Evolutionary conservation across 2,329 filamentous ascomycete species (phyloP).

Genomic region (Scedosporium aurantiacum): DNA sequence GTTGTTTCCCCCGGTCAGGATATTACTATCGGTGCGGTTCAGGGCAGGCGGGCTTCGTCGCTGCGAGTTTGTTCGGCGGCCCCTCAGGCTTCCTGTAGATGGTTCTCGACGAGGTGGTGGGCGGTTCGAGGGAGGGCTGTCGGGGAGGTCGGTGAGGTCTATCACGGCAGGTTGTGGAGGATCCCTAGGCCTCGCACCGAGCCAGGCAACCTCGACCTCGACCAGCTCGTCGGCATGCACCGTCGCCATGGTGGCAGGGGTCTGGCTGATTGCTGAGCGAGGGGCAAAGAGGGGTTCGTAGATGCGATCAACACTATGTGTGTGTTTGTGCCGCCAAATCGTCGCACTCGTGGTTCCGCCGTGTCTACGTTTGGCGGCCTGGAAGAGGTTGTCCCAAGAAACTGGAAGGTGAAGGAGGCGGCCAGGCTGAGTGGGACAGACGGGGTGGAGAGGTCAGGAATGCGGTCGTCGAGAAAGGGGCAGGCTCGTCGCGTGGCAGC

Average conservation of each 20-base stretch:
- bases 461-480: not conserved
- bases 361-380: not conserved
- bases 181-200: not conserved
- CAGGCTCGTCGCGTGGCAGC: slow-evolving; percentile 9
- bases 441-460: not conserved
- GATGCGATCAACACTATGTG: no score
- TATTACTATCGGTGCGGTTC: slow-evolving; percentile 32
- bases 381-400: no score
- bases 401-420: no score
- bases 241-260: not conserved
- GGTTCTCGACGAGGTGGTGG: not conserved
- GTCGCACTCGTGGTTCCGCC: not conserved
- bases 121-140: slow-evolving; percentile 24
- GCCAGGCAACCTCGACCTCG: slow-evolving; percentile 17
- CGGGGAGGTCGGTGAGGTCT: slow-evolving; percentile 39
- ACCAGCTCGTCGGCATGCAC: slow-evolving; percentile 20
- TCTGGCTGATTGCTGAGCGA: not conserved
- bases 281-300: not conserved
- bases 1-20: slow-evolving; percentile 10
- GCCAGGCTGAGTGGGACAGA: no score
- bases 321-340: not conserved
- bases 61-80: slow-evolving; percentile 28
- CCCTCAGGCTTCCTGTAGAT: slow-evolving; percentile 21
- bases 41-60: slow-evolving; percentile 29
- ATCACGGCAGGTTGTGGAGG: slow-evolving; percentile 23